phyloP scores from a whole-genome alignment of 352 stramenopile genomes.

The Globisporangium orthogonon region DNA sequence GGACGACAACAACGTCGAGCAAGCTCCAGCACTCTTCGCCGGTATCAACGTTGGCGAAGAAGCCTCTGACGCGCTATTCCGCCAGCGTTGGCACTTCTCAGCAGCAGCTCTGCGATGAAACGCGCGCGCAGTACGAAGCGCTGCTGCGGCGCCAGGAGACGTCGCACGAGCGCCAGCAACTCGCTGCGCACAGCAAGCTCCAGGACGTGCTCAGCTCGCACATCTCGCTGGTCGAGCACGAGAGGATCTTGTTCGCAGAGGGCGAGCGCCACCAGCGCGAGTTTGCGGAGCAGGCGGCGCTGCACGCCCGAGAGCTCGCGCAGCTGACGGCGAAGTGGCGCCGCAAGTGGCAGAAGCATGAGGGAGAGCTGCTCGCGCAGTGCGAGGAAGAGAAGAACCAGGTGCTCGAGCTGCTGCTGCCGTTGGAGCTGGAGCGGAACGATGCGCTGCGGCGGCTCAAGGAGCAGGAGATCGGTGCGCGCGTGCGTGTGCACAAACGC shows the following conservation, averaged over 20 bases:
- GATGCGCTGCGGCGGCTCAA: slow-evolving; percentile 21
- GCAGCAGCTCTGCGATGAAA: slow-evolving; percentile 42
- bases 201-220: slow-evolving; percentile 36
- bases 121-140: slow-evolving; percentile 43
- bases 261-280: slow-evolving; percentile 18
- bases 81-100: not conserved
- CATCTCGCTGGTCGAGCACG: slow-evolving; percentile 48
- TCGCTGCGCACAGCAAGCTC: slow-evolving; percentile 29
- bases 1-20: not conserved
- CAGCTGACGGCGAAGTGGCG: slow-evolving; percentile 20
- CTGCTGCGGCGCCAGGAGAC: slow-evolving; percentile 34
- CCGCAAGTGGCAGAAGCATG: slow-evolving; percentile 21
- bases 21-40: not conserved
- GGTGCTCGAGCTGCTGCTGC: slow-evolving; percentile 24
- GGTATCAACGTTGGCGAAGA: slow-evolving; percentile 21
- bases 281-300: slow-evolving; percentile 13
- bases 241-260: slow-evolving; percentile 27
- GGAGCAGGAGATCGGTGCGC: slow-evolving; percentile 17
- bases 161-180: slow-evolving; percentile 36
- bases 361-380: slow-evolving; percentile 9
- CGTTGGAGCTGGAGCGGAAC: slow-evolving; percentile 33
- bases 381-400: slow-evolving; percentile 21
- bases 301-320: slow-evolving; percentile 20
- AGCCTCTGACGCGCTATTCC: slow-evolving; percentile 6
- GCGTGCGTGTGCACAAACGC: not conserved